Evolutionary conservation across 192 early-diverging fungal species (phyloP), one percentile per base, ranked within the genome.

Genomic region (Glomus cerebriforme): DNA sequence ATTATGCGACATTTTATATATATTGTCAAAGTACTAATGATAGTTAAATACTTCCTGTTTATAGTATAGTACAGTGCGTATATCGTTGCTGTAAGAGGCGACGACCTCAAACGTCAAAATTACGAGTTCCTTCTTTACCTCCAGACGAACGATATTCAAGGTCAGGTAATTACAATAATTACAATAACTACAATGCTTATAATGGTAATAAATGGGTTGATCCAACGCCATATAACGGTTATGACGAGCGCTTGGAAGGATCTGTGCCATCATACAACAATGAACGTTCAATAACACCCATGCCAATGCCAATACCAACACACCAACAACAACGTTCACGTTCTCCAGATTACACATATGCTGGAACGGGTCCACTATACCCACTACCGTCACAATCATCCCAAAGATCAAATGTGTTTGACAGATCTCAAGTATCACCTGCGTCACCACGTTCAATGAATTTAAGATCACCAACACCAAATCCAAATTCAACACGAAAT

Each of bases 221-320:
- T 54, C 70, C 70, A 72, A 32, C 70, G 7, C 70, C 70, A 15
- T 72, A 72, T 27, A 72, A 72, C 45, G 70, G 70, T 3, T 29
- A 13, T 27, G 5, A 12, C n/a, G n/a, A n/a, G n/a, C n/a, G n/a
- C n/a, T n/a, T n/a, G 10, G 22, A 7, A 60, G 6, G 9, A 63
- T 26, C 62, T 2, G 12, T 0, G 1, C 24, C 60, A 59, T 65
- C 63, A 13, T 3, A 10, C 29, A 31, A 32, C 29, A 7, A 7
- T 29, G 24, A 65, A 31, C 63, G 27, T n/a, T n/a, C n/a, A n/a
- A n/a, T n/a, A 31, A 9, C 12, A 22, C 65, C 65, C 37, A 15
- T 24, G 31, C 13, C 1, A 67, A 35, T 34, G n/a, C 22, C 12
- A 17, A 17, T 17, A 17, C 37, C 64, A 65, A 10, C 29, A 32